Conservation (phyloP, 441 rosid species). For the Corymbia calophylla region DNA sequence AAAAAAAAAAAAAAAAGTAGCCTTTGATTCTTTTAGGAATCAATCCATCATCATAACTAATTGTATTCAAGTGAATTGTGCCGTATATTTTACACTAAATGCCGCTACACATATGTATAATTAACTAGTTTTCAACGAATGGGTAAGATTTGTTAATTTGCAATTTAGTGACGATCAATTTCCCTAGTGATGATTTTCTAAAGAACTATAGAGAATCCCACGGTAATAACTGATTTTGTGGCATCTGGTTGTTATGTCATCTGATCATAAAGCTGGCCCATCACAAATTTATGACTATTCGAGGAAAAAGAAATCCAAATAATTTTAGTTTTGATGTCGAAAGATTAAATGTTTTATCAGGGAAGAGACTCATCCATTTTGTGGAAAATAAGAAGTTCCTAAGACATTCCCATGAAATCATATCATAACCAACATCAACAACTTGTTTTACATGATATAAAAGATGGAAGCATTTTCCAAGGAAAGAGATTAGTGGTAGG, state of each 20-base stretch:
- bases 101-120: not conserved
- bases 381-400: not conserved
- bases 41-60: too few relatives aligned
- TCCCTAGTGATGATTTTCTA: not conserved
- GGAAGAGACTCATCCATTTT: not conserved
- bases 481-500: not conserved
- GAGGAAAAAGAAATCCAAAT: not conserved
- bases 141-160: not conserved
- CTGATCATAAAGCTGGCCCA: not conserved
- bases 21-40: too few relatives aligned
- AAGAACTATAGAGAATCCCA: not conserved
- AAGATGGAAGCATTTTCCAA: not conserved
- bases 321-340: not conserved
- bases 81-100: too few relatives aligned
- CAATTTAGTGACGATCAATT: not conserved
- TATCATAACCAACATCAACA: not conserved
- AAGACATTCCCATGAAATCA: not conserved
- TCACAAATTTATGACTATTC: not conserved
- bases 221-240: not conserved
- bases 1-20: too few relatives aligned
- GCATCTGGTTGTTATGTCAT: not conserved
- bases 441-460: not conserved
- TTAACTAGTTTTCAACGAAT: not conserved
- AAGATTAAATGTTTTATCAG: not conserved
- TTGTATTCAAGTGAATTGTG: too few relatives aligned